Evolutionary conservation across 148 eudicot genomes (phyloP), one percentile per base, ranked within the genome.

Genomic region (Nyssa sinensis): DNA sequence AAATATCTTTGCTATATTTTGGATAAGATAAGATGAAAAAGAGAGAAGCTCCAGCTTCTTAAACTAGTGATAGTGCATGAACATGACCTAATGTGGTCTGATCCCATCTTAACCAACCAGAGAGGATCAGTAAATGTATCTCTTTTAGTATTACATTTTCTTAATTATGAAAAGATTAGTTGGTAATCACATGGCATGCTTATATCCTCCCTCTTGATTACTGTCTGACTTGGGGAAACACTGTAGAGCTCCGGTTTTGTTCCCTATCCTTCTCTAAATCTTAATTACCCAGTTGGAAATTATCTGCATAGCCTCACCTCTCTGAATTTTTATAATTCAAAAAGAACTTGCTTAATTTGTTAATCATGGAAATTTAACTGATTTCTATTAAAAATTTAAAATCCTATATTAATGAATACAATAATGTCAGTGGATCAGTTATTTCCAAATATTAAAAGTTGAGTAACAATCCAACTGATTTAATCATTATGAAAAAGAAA

Each of bases 171-270:
- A 70, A 69, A 28, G 32, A 75, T 25, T 31, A 71, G 53, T 47
- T 71, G 75, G 71, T 41, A 33, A 49, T 69, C 77, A 59, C 71
- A 78, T 73, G 73, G 69, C 49, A 49, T 51, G 27, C 37, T 74
- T 65, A 9, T 55, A 25, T 53, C 25, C 39, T 9, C 32, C 44
- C 29, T 5, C 23, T 63, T 73, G 62, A 47, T 31, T 32, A 23
- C 33, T 65, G 77, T 65, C 47, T 64, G 49, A 4, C 25, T 65
- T 51, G 17, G 29, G 39, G 47, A 64, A 25, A 35, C 44, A 70
- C 63, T 23, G 1, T 6, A 64, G 28, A 24, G 2, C 68, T 19
- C 13, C 5, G 5, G 28, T 4, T 35, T 33, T 6, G 47, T 64
- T 47, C 47, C 68, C 68, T 34, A 35, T 66, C 47, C 32, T 66